Conservation (phyloP, 106 monocot genomes). For the Dendrobium catenatum region DNA sequence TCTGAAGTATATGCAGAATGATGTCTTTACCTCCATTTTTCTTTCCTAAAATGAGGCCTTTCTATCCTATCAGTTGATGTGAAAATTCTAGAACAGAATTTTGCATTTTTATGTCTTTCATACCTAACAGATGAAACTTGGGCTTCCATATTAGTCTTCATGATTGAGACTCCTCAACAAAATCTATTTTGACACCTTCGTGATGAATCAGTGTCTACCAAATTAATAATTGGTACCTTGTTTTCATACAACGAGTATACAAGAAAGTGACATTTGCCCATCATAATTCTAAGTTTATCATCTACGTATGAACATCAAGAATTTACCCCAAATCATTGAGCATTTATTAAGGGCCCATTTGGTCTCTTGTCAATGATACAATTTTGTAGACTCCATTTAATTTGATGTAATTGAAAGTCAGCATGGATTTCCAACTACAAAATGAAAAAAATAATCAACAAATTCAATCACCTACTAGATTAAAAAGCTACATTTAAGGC, state of each 20-base stretch:
- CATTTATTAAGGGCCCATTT: no score
- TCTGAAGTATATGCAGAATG: not conserved
- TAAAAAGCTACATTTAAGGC: not conserved
- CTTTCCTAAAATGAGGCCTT: not conserved
- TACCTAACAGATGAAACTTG: not conserved
- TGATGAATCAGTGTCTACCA: not conserved
- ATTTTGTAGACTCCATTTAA: no score
- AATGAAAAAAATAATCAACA: not conserved
- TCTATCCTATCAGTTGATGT: not conserved
- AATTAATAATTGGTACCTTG: not conserved
- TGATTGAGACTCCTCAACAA: conserved; percentile 4
- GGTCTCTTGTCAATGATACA: no score
- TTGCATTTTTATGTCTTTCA: not conserved
- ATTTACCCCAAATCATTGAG: not conserved
- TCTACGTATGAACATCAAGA: not conserved
- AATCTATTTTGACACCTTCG: not conserved
- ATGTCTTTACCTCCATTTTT: not conserved
- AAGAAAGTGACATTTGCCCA: not conserved
- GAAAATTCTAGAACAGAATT: not conserved
- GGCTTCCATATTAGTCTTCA: not conserved
- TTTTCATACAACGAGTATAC: not conserved
- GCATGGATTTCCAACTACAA: not conserved
- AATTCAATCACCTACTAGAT: no score
- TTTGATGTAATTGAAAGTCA: no score
- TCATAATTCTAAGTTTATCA: not conserved